A percentile compares a stretch with the other conserved stretches of the same genome.
Conservation (phyloP, 805 yeast genomes). For the Hyphopichia homilentoma region DNA sequence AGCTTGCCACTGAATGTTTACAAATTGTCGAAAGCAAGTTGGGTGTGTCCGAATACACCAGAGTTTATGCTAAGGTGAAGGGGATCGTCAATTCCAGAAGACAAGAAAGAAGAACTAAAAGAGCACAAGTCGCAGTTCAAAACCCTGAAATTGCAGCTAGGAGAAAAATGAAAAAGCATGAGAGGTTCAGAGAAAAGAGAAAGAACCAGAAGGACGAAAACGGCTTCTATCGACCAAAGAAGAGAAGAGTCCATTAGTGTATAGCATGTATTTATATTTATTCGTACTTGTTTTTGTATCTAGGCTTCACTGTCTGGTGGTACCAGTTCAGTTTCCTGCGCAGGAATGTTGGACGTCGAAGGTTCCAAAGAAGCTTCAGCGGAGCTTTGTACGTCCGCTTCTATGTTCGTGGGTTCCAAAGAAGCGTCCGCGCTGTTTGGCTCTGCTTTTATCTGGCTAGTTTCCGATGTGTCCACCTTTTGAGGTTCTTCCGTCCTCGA, state of each 20-base stretch:
- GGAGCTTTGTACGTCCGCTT: slow-evolving; percentile 2
- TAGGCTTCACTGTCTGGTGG: no score
- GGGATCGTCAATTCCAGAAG: slow-evolving; percentile 58
- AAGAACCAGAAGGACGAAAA: slow-evolving; percentile 69
- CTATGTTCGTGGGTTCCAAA: slow-evolving; percentile 1
- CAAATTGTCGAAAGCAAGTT: slow-evolving; percentile 62
- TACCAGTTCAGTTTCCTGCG: neutral
- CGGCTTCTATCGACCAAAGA: slow-evolving; percentile 69
- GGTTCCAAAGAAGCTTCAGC: slow-evolving; percentile 1
- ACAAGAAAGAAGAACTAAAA: slow-evolving; percentile 68
- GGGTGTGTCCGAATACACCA: slow-evolving; percentile 67
- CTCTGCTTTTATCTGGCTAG: no score
- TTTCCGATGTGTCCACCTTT: no score
- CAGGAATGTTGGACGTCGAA: neutral
- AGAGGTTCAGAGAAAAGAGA: slow-evolving; percentile 71
- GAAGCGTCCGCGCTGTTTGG: no score
- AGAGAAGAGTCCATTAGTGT: slow-evolving; percentile 30
- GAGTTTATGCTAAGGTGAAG: slow-evolving; percentile 60
- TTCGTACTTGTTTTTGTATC: no score
- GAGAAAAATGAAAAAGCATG: slow-evolving; percentile 74
- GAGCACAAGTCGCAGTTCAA: slow-evolving; percentile 69
- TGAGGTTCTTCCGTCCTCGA: no score
- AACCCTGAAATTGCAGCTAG: slow-evolving; percentile 83
- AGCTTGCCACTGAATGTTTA: slow-evolving; percentile 61
- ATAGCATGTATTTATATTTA: slow-evolving; percentile 2